These are phyloP conservation scores for Brasilioporus rufonigricans DNA, from an alignment of 768 basidiomycete genomes.

Conservation along the genomic window DNA sequence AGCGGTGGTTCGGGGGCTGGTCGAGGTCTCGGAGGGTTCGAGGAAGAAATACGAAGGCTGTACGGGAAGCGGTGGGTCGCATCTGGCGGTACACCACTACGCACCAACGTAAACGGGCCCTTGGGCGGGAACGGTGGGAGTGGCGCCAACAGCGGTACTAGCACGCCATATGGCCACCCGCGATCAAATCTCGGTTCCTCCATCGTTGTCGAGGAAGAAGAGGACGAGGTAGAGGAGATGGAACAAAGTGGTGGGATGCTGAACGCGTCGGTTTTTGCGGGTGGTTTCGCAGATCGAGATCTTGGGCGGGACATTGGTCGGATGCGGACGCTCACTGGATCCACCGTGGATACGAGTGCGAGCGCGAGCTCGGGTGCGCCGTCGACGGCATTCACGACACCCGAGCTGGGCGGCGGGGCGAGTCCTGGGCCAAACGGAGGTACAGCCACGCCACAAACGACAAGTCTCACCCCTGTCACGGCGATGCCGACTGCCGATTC, in stretches of 20 bases:
- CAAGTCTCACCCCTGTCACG: conserved; percentile 66
- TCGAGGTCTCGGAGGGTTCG: conserved; percentile 57
- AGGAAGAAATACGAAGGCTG: conserved; percentile 74
- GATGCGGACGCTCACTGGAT: conserved; percentile 55
- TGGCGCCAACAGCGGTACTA: conserved; percentile 62
- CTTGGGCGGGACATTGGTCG: conserved; percentile 38
- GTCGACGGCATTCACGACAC: conserved; percentile 58
- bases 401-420: conserved; percentile 43
- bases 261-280: conserved; percentile 32
- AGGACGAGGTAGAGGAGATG: conserved; percentile 66
- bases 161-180: conserved; percentile 61
- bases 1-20: conserved; percentile 30
- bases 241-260: conserved; percentile 37
- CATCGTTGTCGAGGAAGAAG: conserved; percentile 70
- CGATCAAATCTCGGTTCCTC: conserved; percentile 51
- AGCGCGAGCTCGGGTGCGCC: conserved; percentile 39
- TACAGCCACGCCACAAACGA: conserved; percentile 40
- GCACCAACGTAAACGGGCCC: conserved; percentile 57
- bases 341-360: conserved; percentile 35
- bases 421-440: conserved; percentile 35
- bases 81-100: conserved; percentile 53
- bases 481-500: conserved; percentile 69
- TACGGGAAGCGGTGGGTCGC: conserved; percentile 74
- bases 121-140: conserved; percentile 37
- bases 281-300: conserved; percentile 42